phyloP scores from a whole-genome alignment of 176 grass and related monocot genomes.

The Aegilops tauschii region DNA sequence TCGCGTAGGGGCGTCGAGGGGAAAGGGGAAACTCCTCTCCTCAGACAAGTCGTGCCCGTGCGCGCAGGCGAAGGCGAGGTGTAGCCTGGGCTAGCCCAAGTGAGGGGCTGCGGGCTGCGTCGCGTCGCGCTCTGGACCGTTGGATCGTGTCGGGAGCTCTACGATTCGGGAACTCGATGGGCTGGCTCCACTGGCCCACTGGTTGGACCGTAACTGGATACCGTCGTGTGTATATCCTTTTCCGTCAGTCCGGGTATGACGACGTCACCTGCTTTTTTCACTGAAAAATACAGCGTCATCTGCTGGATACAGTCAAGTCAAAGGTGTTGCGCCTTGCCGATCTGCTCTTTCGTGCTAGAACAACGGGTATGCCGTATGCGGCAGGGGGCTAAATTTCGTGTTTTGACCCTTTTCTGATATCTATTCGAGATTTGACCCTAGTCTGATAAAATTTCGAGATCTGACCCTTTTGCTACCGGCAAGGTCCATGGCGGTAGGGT shows the following conservation, averaged over 20 bases:
- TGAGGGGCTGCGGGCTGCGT: background rate
- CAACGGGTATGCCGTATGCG: too few relatives aligned
- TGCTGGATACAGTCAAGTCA: too few relatives aligned
- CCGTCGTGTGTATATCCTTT: background rate
- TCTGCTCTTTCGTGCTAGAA: too few relatives aligned
- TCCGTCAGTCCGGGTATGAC: background rate
- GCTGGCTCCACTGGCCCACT: background rate
- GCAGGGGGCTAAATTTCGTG: too few relatives aligned
- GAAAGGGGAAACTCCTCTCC: slow-evolving; percentile 33
- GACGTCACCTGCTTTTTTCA: too few relatives aligned
- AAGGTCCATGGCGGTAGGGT: too few relatives aligned
- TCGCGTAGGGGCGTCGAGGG: slow-evolving; percentile 5
- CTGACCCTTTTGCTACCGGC: too few relatives aligned
- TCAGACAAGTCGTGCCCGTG: slow-evolving; percentile 9
- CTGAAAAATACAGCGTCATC: too few relatives aligned
- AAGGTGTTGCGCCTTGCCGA: too few relatives aligned
- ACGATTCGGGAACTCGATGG: background rate
- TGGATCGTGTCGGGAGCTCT: slow-evolving; percentile 4
- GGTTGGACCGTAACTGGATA: background rate
- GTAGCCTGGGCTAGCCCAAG: background rate
- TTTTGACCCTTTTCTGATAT: too few relatives aligned
- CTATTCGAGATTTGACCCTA: too few relatives aligned
- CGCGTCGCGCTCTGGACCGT: background rate
- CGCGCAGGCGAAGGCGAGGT: background rate
- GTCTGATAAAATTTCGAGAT: too few relatives aligned